Evolutionary conservation across 129 eudicot species (phyloP).

Genomic region (Chrysanthemum seticuspe): DNA sequence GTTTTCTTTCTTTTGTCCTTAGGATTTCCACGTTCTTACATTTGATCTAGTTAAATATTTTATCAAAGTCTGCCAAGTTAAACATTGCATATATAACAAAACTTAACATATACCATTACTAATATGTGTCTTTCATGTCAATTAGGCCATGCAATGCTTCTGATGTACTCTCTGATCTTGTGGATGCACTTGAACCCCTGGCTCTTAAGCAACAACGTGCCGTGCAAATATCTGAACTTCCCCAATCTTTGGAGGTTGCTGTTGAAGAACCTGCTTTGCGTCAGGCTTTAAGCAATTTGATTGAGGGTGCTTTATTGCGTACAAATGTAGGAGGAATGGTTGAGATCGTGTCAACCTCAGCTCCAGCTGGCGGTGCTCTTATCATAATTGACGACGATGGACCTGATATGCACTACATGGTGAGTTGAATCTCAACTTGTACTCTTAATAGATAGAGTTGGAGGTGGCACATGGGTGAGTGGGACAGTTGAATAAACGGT

Average conservation of each 20-base stretch:
- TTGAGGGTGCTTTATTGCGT: constrained; percentile 90
- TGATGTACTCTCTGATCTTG: constrained; percentile 69
- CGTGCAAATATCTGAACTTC: constrained; percentile 53
- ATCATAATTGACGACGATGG: constrained; percentile 91
- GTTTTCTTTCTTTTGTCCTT: no score
- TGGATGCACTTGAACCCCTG: constrained; percentile 74
- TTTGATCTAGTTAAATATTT: not conserved
- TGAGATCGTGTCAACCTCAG: constrained; percentile 62
- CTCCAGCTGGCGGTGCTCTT: constrained; percentile 95
- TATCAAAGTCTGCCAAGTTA: not conserved
- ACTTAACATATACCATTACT: not conserved
- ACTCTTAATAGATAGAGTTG: not conserved
- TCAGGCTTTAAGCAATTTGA: constrained; percentile 94
- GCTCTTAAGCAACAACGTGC: constrained; percentile 68
- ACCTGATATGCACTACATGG: constrained; percentile 99
- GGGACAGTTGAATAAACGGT: not conserved
- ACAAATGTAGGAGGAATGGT: constrained; percentile 80
- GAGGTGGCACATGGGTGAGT: constrained; percentile 7
- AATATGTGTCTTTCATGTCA: constrained; percentile 17
- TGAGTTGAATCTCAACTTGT: constrained; percentile 24
- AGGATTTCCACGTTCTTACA: constrained; percentile 4
- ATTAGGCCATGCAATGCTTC: constrained; percentile 77
- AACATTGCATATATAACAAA: not conserved
- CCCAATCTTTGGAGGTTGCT: constrained; percentile 56
- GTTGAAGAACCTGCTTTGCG: constrained; percentile 89